Evolutionary conservation across 805 yeast species (phyloP), one percentile per base, ranked within the genome.

Genomic region (Pichia thaimueangensis): DNA sequence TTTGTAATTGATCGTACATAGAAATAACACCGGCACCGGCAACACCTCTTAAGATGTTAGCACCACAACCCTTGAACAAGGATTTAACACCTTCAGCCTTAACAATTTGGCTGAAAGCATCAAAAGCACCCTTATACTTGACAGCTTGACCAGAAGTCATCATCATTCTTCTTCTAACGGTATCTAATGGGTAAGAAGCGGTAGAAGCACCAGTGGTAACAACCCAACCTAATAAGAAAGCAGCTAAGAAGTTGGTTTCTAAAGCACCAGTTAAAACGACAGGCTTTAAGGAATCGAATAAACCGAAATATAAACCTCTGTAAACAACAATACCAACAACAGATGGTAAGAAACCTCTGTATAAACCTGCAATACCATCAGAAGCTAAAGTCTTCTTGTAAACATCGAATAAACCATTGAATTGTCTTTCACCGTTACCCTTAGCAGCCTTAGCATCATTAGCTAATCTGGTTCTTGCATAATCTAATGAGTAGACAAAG

Each of bases 1-100:
- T 72, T 78, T 88, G 96, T 71, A 88, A 77, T 78, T 88, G 95
- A 74, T 89, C 97, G 79, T 89, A 88, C 80, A 89, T 65, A 77
- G 97, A 88, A 72, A 88, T 86, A 64, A 89, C 97, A 86, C 96
- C 96, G 68, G 97, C 97, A 82, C 96, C 95, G 73, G 97, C 97
- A 69, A 88, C 96, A 86, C 96, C 96, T 84, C 97, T 88, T 74
- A 88, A 80, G 81, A 88, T 88, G 93, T 88, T 88, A 72, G 97
- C 96, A 82, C 91, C 96, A 74, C 96, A 88, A 79, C 97, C 97
- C 82, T 86, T 89, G 91, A 88, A 88, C 73, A 88, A 78, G 62
- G 97, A 86, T 50, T 67, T 63, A 62, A 86, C 71, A 86, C 97
- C 97, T 75, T 89, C 96, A 68, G 93, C 87, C 59, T 95, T 95